Conservation (phyloP, 2,329 filamentous ascomycete species). For the Diaporthe citri region DNA sequence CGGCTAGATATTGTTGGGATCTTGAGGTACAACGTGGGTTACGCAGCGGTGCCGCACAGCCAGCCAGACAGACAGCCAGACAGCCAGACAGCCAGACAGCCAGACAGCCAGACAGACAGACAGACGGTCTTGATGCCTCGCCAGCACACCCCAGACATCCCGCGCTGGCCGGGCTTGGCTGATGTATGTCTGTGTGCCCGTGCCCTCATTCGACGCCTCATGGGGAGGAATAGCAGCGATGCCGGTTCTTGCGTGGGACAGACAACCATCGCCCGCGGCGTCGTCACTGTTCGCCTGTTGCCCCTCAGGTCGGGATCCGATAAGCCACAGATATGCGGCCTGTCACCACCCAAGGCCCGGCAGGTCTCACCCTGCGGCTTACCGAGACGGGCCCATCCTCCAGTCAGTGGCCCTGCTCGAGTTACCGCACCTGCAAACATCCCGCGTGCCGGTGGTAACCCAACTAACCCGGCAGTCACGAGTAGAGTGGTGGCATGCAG, state of each 20-base stretch:
- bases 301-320: slow-evolving; percentile 9
- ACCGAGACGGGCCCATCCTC: slow-evolving; percentile 14
- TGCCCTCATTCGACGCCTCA: slow-evolving; percentile 28
- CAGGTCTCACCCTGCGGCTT: slow-evolving; percentile 36
- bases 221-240: not conserved
- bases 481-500: slow-evolving; percentile 3
- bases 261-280: not conserved
- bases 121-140: not conserved
- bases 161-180: slow-evolving; percentile 33
- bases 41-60: slow-evolving; percentile 12
- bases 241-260: slow-evolving; percentile 13
- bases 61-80: too few relatives aligned
- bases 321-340: slow-evolving; percentile 33
- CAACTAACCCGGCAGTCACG: slow-evolving; percentile 26
- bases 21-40: slow-evolving; percentile 14
- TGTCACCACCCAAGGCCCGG: slow-evolving; percentile 24
- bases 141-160: slow-evolving; percentile 15
- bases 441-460: slow-evolving; percentile 32
- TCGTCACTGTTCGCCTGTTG: slow-evolving; percentile 1
- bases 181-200: slow-evolving; percentile 25
- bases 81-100: too few relatives aligned
- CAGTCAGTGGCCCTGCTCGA: slow-evolving; percentile 23
- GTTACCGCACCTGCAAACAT: slow-evolving; percentile 28
- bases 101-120: not conserved
- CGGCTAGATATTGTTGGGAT: slow-evolving; percentile 3